Percentiles rank a stretch among this genome's conserved stretches.
Evolutionary conservation across 2,329 filamentous ascomycete genomes (phyloP).

Genomic region (Lachnellula occidentalis): DNA sequence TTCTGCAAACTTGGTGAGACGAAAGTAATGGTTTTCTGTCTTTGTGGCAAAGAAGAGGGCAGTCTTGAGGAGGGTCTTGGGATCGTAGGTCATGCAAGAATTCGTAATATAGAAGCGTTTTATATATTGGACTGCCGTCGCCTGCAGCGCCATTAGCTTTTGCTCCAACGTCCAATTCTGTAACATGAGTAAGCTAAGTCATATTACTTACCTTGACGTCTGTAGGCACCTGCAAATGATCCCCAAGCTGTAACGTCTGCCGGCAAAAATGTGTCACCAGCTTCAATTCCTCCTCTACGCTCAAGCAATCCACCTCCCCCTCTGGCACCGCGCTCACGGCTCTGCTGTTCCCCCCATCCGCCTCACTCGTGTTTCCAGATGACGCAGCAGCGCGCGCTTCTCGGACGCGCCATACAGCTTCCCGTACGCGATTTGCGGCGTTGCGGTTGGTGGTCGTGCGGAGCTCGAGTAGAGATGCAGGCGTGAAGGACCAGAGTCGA

Average conservation of each 20-base stretch:
- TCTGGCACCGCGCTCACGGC: conserved; percentile 19
- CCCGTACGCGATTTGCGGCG: conserved; percentile 62
- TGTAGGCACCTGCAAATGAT: conserved; percentile 55
- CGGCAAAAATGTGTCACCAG: conserved; percentile 76
- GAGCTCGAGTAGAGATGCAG: conserved; percentile 62
- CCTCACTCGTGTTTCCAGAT: conserved; percentile 28
- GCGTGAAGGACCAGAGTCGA: conserved; percentile 86
- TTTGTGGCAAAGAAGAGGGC: conserved; percentile 92
- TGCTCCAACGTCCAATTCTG: neutral
- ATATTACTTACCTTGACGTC: conserved; percentile 49
- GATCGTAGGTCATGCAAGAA: conserved; percentile 93
- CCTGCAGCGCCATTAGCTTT: conserved; percentile 16
- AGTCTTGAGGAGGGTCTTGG: conserved; percentile 81
- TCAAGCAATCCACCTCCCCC: conserved; percentile 69
- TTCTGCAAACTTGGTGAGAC: conserved; percentile 57
- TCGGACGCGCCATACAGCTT: conserved; percentile 47
- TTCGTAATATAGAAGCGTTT: conserved; percentile 95
- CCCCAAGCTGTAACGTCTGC: conserved; percentile 51
- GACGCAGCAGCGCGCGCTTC: conserved; percentile 33
- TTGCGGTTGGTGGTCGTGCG: conserved; percentile 74
- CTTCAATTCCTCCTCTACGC: conserved; percentile 73
- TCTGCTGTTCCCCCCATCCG: conserved; percentile 29
- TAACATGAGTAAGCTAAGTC: neutral
- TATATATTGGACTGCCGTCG: conserved; percentile 54
- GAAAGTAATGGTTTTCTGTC: conserved; percentile 71